Evolutionary conservation across 1,139 yeast genomes (phyloP), one percentile per base, ranked within the genome.

Genomic region (Taphrina betulina): DNA sequence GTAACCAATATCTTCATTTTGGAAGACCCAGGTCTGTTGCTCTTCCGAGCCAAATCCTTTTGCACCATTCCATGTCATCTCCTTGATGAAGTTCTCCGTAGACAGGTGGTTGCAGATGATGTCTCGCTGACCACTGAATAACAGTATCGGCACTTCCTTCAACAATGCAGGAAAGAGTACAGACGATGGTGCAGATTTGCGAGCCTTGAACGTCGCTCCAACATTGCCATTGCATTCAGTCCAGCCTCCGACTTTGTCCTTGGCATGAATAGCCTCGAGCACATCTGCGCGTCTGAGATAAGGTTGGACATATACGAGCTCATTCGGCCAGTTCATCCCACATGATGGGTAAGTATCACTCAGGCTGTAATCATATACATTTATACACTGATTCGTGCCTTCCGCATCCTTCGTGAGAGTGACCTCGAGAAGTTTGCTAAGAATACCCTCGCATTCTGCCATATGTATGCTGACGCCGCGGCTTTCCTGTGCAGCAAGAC

Each of bases 321-420:
- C 92, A 22, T 78, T 79, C 0, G 99, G 99, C 99, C 99, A 92
- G 67, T 85, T 85, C 81, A 81, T 77, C 3, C 98, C 98, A 71
- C 99, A 92, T 0, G 85, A 72, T 0, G 97, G 96, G 63, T 73
- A 88, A 0, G 80, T 69, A 67, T 92, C 96, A 29, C 71, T 74
- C 56, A 85, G 72, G 31, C 85, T 76, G 58, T 80, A 79, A 68
- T 92, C 95, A 68, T 92, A 92, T 77, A 88, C 82, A 69, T 92
- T 92, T 63, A 80, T 65, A 67, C 98, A 90, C 60, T 74, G 76
- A 53, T 77, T 69, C 57, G 67, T 64, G 2, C 67, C 63, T 14
- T 72, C 67, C 5, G 60, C 55, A 1, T 37, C 57, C 22, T 45
- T 40, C 34, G 36, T 33, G 12, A 42, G 34, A 10, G 50, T 52